Evolutionary conservation across 1,284 basidiomycete genomes (phyloP), one percentile per base, ranked within the genome.

Genomic region (Papiliotrema nemorosa): DNA sequence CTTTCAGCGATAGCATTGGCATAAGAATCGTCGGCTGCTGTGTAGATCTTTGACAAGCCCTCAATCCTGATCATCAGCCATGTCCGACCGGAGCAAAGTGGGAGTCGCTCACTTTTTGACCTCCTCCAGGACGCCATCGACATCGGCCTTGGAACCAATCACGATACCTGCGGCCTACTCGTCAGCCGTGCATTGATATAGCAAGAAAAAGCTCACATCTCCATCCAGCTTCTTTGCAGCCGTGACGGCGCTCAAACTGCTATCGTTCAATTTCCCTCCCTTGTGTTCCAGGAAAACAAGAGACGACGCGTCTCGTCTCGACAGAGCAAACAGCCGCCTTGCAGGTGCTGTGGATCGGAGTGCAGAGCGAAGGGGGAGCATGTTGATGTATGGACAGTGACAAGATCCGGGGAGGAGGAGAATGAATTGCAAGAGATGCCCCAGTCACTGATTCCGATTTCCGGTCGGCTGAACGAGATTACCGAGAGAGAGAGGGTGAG

Each of bases 271-370:
- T 59, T 81, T 80, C 42, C 90, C 91, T 47, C 82, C 80, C 52
- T 83, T 84, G 73, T 97, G 90, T 75, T 97, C 94, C 54, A 97
- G 78, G 63, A 89, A 87, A 44, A 97, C 84, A 18, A 97, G 82
- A 0, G 90, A 77, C 43, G 77, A 77, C 12, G 72, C 73, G 34
- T 68, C 53, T 48, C 72, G 59, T 41, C 63, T 60, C 3, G 60
- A 52, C 26, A 50, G 25, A 16, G 58, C 26, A 10, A 49, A 27
- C 3, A 29, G 34, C 14, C 46, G 46, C 10, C 34, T 29, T 24
- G 22, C 14, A 3, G 40, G 33, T 21, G 29, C 14, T 6, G 47
- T 18, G 20, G 40, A 21, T 14, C 38, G 38, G 22, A 36, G 22
- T 25, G 40, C 40, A 25, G 47, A 49, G 41, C 47, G 47, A 16